Base-by-base conservation (phyloP, 345 rosid genomes). In the Hirschfeldia incana region DNA sequence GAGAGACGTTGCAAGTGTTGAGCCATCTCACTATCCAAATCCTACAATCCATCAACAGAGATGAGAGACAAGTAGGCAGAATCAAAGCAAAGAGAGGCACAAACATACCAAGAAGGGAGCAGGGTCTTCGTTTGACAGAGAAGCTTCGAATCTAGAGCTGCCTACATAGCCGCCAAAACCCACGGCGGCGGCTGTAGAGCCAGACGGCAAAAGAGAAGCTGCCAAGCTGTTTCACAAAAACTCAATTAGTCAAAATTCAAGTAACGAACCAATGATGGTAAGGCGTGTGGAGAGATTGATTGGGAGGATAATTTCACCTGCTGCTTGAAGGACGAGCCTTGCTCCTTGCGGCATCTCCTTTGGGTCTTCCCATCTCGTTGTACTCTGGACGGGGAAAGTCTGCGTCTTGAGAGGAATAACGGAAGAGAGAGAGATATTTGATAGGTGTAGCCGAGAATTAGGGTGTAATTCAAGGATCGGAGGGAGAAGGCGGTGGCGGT, bases 261-360 rank as follows among this genome's bases (percentile, higher is more conserved):
- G 34, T 27, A 61, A 12, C 27, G 6, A 17, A 64, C 34, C 49
- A 68, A 66, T 21, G 39, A 55, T n/a, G 6, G n/a, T 12, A 13
- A 16, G 61, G 12, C 9, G 55, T 49, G 8, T 21, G 11, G 51
- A 70, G 69, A 57, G 55, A 36, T 13, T 42, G 75, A 36, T 13
- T 42, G 75, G 8, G 4, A 7, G 36, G 57, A 51, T 26, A 28
- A 12, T 1, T 16, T 63, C 4, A 90, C 98, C 98, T 89, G 93
- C 98, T 94, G 91, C 98, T 94, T 6, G 98, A 94, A 73, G 98
- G 93, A 46, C 98, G 97, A 21, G 89, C 85, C 86, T 92, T 94
- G 89, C 85, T 87, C 83, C 94, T 81, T 57, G 80, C 88, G 39
- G 83, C 89, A 34, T 90, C 98, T 77, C 97, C 98, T 76, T 92